Conservation (phyloP, 2,329 filamentous ascomycete genomes). For the Fusarium pseudonygamai region DNA sequence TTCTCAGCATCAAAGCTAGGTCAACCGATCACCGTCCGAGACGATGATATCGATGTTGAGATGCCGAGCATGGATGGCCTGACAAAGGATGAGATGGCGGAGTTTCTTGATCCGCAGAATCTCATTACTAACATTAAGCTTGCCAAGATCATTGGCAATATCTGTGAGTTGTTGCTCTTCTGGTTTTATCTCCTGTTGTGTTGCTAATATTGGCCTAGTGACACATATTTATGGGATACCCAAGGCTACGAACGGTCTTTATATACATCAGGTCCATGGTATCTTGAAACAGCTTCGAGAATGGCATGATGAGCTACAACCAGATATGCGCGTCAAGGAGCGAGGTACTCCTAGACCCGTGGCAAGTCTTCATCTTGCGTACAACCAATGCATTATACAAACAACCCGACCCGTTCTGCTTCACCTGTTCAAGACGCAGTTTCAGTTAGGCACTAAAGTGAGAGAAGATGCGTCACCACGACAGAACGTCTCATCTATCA, state of each 20-base stretch:
- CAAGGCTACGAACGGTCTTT: constrained; percentile 42
- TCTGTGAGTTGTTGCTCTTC: not conserved
- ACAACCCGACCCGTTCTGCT: constrained; percentile 46
- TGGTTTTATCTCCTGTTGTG: accelerated
- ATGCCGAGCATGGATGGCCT: constrained; percentile 45
- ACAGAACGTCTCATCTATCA: constrained; percentile 45
- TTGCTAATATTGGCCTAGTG: not conserved
- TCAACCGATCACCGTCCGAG: constrained; percentile 44
- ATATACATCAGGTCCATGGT: constrained; percentile 42
- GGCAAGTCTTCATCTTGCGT: constrained; percentile 44
- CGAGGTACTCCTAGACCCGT: constrained; percentile 38
- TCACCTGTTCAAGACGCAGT: constrained; percentile 46
- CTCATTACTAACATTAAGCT: constrained; percentile 44
- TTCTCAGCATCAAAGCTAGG: constrained; percentile 48
- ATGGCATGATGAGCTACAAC: constrained; percentile 42
- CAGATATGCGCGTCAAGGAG: constrained; percentile 40
- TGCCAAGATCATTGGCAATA: constrained; percentile 45
- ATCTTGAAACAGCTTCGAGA: constrained; percentile 43
- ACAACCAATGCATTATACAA: constrained; percentile 50
- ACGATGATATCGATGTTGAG: constrained; percentile 48
- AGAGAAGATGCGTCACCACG: constrained; percentile 1
- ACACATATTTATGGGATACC: constrained; percentile 45
- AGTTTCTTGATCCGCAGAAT: constrained; percentile 44
- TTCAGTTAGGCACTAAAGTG: constrained; percentile 29
- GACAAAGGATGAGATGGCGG: constrained; percentile 40